These are phyloP conservation scores for Xylaria telfairii DNA, from an alignment of 495 filamentous ascomycete genomes.

Conservation along the genomic window DNA sequence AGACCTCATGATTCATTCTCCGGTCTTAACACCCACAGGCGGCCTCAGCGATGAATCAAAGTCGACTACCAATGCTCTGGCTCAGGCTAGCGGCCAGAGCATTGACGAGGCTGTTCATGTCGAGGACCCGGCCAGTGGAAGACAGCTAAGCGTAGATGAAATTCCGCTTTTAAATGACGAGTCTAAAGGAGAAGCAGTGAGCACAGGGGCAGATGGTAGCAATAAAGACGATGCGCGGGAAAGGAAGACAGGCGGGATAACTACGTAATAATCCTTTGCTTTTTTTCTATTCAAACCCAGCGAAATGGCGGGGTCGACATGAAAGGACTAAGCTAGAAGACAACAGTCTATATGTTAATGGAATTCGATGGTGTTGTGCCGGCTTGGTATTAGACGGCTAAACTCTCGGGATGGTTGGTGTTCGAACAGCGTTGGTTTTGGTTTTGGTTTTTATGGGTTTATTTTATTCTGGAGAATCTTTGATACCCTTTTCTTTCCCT, in stretches of 20 bases:
- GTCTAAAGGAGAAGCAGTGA: conserved; percentile 28
- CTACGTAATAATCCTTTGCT: not conserved
- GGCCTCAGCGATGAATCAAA: conserved; percentile 17
- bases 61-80: not conserved
- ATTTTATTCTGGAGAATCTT: not conserved
- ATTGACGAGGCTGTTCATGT: conserved; percentile 33
- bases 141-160: conserved; percentile 52
- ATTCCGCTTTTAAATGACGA: conserved; percentile 63
- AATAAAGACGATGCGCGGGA: conserved; percentile 50
- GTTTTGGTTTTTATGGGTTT: not conserved
- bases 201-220: conserved; percentile 50
- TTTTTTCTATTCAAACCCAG: not conserved
- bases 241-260: conserved; percentile 40
- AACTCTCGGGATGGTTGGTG: not conserved
- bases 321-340: not conserved
- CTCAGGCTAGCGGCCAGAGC: conserved; percentile 20
- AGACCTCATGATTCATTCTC: conserved; percentile 48
- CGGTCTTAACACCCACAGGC: conserved; percentile 45
- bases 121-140: conserved; percentile 34
- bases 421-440: not conserved
- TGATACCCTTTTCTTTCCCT: conserved; percentile 22
- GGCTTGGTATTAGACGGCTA: conserved; percentile 1
- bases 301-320: not conserved
- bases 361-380: not conserved
- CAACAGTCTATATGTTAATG: not conserved